Evolutionary conservation across 495 filamentous ascomycete genomes (phyloP), one percentile per base, ranked within the genome.

Genomic region (Echria macrotheca): DNA sequence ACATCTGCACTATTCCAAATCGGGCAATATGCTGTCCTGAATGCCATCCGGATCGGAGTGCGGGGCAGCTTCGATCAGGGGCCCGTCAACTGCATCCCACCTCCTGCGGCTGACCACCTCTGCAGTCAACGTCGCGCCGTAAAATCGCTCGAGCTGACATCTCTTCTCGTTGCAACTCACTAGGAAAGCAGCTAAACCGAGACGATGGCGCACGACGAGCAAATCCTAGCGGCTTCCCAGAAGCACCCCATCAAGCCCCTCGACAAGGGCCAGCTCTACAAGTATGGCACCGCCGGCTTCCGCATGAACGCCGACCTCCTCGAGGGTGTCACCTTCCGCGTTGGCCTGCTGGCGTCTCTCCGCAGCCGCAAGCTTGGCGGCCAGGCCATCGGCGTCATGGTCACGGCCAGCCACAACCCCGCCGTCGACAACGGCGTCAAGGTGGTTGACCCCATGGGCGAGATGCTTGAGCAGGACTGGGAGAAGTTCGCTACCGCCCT

Each of bases 371-470:
- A 90, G 64, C 77, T 91, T 42, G 83, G 83, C 60, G 84, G 89
- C 51, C 86, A 91, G 72, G 86, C 86, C 58, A 94, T 99, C 64
- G 93, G 93, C 64, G 81, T 99, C 43, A 97, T 99, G 93, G 89
- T 99, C 65, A 99, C 93, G 54, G 93, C 93, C 26, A 95, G 89
- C 57, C 93, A 99, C 78, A 99, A 99, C 70, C 89, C 89, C 29
- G 88, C 94, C 3, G 83, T 85, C 59, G 93, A 99, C 69, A 99
- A 99, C 71, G 93, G 93, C 44, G 88, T 99, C 56, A 99, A 99
- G 78, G 77, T 99, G 54, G 87, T 99, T 54, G 93, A 99, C 68
- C 93, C 93, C 10, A 86, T 95, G 84, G 91, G 91, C 52, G 91
- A 96, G 63, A 97, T 97, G 91, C 77, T 97, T 18, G 88, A 95